Percentiles rank a stretch among this genome's conserved stretches.
phyloP scores from a whole-genome alignment of 768 basidiomycete genomes.

The Kwoniella newhampshirensis region DNA sequence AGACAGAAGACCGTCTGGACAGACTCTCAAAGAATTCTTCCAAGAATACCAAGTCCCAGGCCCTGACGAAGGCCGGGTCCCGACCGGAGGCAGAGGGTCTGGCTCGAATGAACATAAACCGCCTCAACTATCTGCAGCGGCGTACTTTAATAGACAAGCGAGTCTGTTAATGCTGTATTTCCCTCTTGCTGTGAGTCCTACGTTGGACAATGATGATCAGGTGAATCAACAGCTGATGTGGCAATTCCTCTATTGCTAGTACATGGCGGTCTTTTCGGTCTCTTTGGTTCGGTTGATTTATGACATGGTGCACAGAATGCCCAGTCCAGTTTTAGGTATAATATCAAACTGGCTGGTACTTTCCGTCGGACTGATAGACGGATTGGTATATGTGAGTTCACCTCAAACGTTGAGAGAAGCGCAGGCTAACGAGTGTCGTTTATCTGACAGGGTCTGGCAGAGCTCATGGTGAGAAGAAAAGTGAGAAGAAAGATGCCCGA shows the following conservation, averaged over 20 bases:
- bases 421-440: neutral
- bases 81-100: constrained; percentile 10
- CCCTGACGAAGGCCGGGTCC: constrained; percentile 9
- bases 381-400: constrained; percentile 47
- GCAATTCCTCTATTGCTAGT: no score
- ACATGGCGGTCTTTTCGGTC: constrained; percentile 47
- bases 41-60: constrained; percentile 31
- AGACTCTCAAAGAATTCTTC: constrained; percentile 49
- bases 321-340: constrained; percentile 32
- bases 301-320: constrained; percentile 41
- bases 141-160: constrained; percentile 52
- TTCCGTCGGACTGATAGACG: constrained; percentile 50
- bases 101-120: constrained; percentile 7
- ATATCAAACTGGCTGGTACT: constrained; percentile 47
- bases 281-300: constrained; percentile 49
- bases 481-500: constrained; percentile 48
- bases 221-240: no score
- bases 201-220: no score
- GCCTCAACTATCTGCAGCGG: constrained; percentile 41
- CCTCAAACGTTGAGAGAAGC: no score
- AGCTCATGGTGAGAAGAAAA: constrained; percentile 40
- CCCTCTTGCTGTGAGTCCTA: constrained; percentile 49
- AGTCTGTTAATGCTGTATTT: constrained; percentile 53
- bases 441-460: constrained; percentile 44
- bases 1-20: constrained; percentile 16